A percentile compares a stretch with the other conserved stretches of the same genome.
phyloP scores from a whole-genome alignment of 2,329 filamentous ascomycete species.

The Hymenoscyphus albidus region DNA sequence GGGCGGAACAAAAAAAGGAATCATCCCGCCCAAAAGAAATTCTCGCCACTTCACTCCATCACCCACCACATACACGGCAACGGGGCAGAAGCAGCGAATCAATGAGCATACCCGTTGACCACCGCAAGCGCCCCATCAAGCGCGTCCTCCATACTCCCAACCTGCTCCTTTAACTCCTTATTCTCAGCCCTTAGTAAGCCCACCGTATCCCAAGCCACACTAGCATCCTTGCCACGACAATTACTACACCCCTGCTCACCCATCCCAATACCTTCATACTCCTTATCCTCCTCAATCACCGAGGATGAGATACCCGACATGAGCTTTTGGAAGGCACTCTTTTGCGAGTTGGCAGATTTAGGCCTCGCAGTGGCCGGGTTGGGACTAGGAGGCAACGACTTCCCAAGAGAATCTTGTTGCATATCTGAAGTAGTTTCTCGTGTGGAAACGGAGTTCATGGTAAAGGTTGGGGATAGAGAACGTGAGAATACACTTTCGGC shows the following conservation, averaged over 20 bases:
- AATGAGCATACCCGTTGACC: slow-evolving; percentile 8
- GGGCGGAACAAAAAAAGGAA: no score
- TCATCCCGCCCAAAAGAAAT: neutral
- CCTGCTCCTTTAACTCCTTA: slow-evolving; percentile 54
- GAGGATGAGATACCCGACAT: slow-evolving; percentile 41
- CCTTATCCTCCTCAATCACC: slow-evolving; percentile 25
- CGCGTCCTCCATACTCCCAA: slow-evolving; percentile 55
- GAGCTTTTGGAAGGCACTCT: slow-evolving; percentile 47
- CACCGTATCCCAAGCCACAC: slow-evolving; percentile 64
- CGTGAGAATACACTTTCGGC: slow-evolving; percentile 58
- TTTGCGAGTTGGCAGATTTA: slow-evolving; percentile 34
- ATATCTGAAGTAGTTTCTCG: slow-evolving; percentile 23
- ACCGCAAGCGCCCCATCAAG: slow-evolving; percentile 58
- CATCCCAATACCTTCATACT: slow-evolving; percentile 26
- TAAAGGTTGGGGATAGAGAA: slow-evolving; percentile 53
- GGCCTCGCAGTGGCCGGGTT: slow-evolving; percentile 26
- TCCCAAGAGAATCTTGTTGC: slow-evolving; percentile 21
- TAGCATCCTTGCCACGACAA: slow-evolving; percentile 55
- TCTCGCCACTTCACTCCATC: neutral
- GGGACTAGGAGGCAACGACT: slow-evolving; percentile 19
- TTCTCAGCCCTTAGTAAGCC: slow-evolving; percentile 59
- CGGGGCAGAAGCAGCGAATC: neutral
- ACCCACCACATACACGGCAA: neutral
- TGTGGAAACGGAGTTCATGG: slow-evolving; percentile 25
- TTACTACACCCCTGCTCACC: slow-evolving; percentile 45